Conservation (phyloP, 2,329 filamentous ascomycete species). For the Xylaria sp. region DNA sequence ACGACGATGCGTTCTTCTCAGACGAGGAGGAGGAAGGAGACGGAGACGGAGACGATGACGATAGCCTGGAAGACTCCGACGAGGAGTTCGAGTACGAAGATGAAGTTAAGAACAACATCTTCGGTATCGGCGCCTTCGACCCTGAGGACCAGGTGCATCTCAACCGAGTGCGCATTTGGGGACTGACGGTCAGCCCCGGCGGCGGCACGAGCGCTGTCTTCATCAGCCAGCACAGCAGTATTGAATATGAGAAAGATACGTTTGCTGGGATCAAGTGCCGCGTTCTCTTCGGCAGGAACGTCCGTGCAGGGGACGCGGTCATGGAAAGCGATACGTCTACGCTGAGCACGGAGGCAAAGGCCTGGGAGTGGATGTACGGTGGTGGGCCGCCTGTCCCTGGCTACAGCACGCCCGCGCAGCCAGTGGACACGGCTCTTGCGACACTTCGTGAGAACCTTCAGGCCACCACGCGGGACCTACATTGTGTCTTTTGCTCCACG, state of each 20-base stretch:
- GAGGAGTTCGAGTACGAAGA: slow-evolving; percentile 31
- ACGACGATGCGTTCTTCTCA: slow-evolving; percentile 23
- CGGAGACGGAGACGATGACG: slow-evolving; percentile 25
- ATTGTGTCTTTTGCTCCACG: slow-evolving; percentile 45
- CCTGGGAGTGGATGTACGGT: slow-evolving; percentile 58
- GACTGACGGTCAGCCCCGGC: slow-evolving; percentile 47
- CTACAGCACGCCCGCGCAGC: slow-evolving; percentile 20
- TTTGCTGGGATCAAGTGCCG: slow-evolving; percentile 35
- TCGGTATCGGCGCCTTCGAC: slow-evolving; percentile 24
- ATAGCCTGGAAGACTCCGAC: slow-evolving; percentile 12
- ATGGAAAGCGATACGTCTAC: neutral
- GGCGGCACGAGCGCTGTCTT: slow-evolving; percentile 48
- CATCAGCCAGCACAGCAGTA: slow-evolving; percentile 44
- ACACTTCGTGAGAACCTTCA: slow-evolving; percentile 37
- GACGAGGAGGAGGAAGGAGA: slow-evolving; percentile 24
- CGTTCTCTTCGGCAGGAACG: slow-evolving; percentile 34
- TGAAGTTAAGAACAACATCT: neutral
- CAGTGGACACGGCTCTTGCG: slow-evolving; percentile 5
- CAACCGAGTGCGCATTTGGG: slow-evolving; percentile 49
- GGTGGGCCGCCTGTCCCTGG: slow-evolving; percentile 43
- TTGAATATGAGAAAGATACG: slow-evolving; percentile 41
- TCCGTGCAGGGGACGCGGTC: slow-evolving; percentile 3
- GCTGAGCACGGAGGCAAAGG: slow-evolving; percentile 49
- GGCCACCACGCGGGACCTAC: slow-evolving; percentile 33
- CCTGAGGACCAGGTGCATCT: slow-evolving; percentile 41